phyloP scores from a whole-genome alignment of 2,329 filamentous ascomycete species.

The Fusarium oligoseptatum region DNA sequence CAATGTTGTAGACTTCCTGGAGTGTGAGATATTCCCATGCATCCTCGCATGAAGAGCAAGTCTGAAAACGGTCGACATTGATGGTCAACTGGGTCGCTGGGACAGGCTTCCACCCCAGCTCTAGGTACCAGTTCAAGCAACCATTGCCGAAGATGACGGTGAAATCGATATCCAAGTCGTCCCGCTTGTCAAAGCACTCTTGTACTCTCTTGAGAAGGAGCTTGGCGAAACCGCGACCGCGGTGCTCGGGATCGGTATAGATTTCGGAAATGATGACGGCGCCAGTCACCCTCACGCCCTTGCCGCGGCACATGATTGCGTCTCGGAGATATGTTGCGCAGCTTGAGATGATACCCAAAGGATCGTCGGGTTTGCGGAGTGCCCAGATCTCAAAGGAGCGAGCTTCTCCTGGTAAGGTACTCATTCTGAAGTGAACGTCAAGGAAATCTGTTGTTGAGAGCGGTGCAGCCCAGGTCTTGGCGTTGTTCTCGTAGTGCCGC shows the following conservation, averaged over 20 bases:
- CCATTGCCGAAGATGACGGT: slow-evolving; percentile 54
- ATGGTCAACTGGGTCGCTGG: slow-evolving; percentile 46
- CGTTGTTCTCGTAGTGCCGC: slow-evolving; percentile 36
- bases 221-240: slow-evolving; percentile 53
- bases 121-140: slow-evolving; percentile 50
- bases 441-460: slow-evolving; percentile 31
- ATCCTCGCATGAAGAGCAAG: neutral
- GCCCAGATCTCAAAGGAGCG: slow-evolving; percentile 47
- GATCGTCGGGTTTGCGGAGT: slow-evolving; percentile 46
- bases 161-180: slow-evolving; percentile 48
- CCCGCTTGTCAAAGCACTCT: slow-evolving; percentile 45
- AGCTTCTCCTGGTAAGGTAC: neutral
- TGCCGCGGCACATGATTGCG: slow-evolving; percentile 29
- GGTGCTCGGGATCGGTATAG: slow-evolving; percentile 52
- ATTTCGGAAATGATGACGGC: slow-evolving; percentile 53
- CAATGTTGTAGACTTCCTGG: slow-evolving; percentile 26
- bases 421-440: slow-evolving; percentile 28
- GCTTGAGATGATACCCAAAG: slow-evolving; percentile 50
- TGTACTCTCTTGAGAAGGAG: slow-evolving; percentile 51
- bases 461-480: slow-evolving; percentile 29
- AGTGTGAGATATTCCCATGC: neutral
- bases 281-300: slow-evolving; percentile 42
- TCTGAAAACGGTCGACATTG: neutral
- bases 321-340: slow-evolving; percentile 49
- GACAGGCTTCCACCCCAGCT: slow-evolving; percentile 52